Evolutionary conservation across 2,329 filamentous ascomycete species (phyloP), one percentile per base, ranked within the genome.

Genomic region (Proliferodiscus dingleyae): DNA sequence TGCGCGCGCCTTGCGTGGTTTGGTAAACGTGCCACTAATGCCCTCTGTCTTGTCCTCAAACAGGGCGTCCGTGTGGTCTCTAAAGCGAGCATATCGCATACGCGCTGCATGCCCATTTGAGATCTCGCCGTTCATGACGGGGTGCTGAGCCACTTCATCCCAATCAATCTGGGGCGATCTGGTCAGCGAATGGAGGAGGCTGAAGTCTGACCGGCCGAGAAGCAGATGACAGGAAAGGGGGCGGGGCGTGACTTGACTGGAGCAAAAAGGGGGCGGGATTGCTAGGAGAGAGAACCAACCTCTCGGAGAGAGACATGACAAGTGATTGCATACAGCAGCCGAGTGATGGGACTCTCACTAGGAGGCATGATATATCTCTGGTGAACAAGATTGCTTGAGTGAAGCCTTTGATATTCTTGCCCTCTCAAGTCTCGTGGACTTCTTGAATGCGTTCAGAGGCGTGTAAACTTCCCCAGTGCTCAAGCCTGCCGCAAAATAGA

Each of bases 121-220:
- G 43, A 78, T 75, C 36, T 70, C 70, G 10, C 73, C 61, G 7
- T 29, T 34, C 9, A 61, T 53, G 30, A 59, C 44, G 0, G 58
- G 59, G 37, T 73, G 63, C 2, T 60, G 61, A 11, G 75, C 74
- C 13, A 78, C 72, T 30, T 65, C 57, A 38, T 68, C 69, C 75
- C 75, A 78, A 52, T 78, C 71, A 50, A 78, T 68, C 73, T 76
- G 42, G n/a, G n/a, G n/a, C n/a, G n/a, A n/a, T n/a, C n/a, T n/a
- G n/a, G n/a, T n/a, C n/a, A n/a, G n/a, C n/a, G 29, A 22, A 5
- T 26, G 41, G 15, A 9, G 23, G 22, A 26, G 40, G 34, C 37
- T 38, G 37, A 30, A 26, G 10, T n/a, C n/a, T n/a, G n/a, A n/a
- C n/a, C n/a, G n/a, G n/a, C n/a, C n/a, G n/a, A n/a, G n/a, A n/a